These are phyloP conservation scores for Candida multigemmis DNA, from an alignment of 805 yeast species.

Conservation along the genomic window DNA sequence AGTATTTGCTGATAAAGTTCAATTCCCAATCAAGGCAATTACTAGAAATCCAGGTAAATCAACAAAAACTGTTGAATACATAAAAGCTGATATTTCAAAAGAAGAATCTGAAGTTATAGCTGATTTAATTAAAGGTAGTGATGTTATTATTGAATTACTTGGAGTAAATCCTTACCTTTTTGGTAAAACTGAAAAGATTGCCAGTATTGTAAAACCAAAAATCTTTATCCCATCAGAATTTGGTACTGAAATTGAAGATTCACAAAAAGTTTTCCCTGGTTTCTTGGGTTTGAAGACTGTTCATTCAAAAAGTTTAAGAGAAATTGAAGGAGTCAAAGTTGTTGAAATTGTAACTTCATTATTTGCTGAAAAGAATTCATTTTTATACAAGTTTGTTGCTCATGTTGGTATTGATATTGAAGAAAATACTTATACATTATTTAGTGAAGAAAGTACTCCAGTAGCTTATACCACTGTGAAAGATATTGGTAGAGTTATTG, in stretches of 20 bases:
- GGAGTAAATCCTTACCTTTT: constrained; percentile 20
- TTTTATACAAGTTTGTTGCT: constrained; percentile 22
- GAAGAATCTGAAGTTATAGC: constrained; percentile 30
- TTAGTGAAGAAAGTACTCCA: constrained; percentile 30
- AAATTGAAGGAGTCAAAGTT: constrained; percentile 33
- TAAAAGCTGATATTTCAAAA: constrained; percentile 13
- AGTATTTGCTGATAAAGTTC: constrained; percentile 29
- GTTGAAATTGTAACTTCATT: constrained; percentile 32
- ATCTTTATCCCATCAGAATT: constrained; percentile 54
- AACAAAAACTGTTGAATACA: constrained; percentile 30
- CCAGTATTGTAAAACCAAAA: constrained; percentile 34
- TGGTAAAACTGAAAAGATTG: constrained; percentile 26
- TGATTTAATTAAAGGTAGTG: constrained; percentile 39
- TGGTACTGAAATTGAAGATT: constrained; percentile 36
- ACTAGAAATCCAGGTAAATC: constrained; percentile 21
- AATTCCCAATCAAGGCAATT: constrained; percentile 42
- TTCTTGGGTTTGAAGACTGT: constrained; percentile 21
- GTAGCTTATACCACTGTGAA: constrained; percentile 24
- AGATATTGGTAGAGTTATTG: constrained; percentile 38
- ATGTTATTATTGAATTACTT: constrained; percentile 41
- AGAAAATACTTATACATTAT: constrained; percentile 19
- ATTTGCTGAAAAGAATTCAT: too few relatives aligned
- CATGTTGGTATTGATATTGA: constrained; percentile 29
- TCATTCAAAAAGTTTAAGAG: constrained; percentile 31
- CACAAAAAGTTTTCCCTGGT: constrained; percentile 19